Conservation (phyloP, 371 early-diverging fungal species). For the Lichtheimia ornata region DNA sequence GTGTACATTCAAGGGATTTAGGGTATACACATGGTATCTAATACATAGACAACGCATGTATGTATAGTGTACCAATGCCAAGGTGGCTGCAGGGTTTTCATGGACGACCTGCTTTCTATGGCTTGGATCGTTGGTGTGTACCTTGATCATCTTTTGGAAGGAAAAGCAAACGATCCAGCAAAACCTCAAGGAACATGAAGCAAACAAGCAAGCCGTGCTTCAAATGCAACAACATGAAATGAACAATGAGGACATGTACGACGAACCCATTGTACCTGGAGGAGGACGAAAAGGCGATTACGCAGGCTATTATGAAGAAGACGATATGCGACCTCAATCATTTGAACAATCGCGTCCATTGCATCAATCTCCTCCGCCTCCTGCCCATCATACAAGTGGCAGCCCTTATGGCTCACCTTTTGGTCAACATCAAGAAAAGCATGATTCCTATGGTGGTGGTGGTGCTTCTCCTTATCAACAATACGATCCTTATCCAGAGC, state of each 20-base stretch:
- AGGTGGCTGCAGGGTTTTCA: slow-evolving; percentile 37
- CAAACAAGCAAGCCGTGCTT: slow-evolving; percentile 27
- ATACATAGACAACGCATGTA: not conserved
- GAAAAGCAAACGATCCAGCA: slow-evolving; percentile 42
- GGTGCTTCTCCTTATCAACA: slow-evolving; percentile 1
- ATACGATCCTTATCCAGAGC: slow-evolving; percentile 2
- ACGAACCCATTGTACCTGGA: not conserved
- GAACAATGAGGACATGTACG: slow-evolving; percentile 4
- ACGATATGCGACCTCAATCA: slow-evolving; percentile 23
- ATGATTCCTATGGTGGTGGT: slow-evolving; percentile 6
- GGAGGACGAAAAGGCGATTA: slow-evolving; percentile 4
- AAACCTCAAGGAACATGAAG: slow-evolving; percentile 37
- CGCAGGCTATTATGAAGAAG: slow-evolving; percentile 16
- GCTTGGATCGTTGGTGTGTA: slow-evolving; percentile 30
- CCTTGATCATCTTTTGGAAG: slow-evolving; percentile 32
- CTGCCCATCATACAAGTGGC: not conserved
- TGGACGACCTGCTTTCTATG: slow-evolving; percentile 49
- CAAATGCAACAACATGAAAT: slow-evolving; percentile 11
- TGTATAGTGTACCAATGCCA: slow-evolving; percentile 43
- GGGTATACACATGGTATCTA: not conserved
- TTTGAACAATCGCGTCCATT: slow-evolving; percentile 26
- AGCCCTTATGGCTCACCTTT: slow-evolving; percentile 26
- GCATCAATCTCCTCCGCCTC: slow-evolving; percentile 14
- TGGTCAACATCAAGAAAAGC: slow-evolving; percentile 12
- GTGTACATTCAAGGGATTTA: not conserved